Evolutionary conservation across 805 yeast species (phyloP), one percentile per base, ranked within the genome.

Genomic region (Sugiyamaella lignohabitans): DNA sequence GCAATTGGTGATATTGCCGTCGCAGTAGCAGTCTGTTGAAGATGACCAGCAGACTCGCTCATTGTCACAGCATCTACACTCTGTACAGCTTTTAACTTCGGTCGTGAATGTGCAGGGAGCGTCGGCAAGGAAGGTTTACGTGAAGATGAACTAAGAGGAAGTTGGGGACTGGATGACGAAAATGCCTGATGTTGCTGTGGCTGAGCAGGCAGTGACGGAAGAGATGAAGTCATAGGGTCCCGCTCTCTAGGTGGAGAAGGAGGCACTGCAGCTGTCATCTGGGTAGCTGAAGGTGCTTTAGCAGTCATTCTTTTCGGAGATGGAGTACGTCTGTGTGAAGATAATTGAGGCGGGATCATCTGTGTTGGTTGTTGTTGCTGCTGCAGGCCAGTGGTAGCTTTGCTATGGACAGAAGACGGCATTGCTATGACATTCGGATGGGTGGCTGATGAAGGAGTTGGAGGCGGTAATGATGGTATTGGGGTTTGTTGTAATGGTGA

Each of bases 381-480:
- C n/a, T n/a, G n/a, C n/a, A n/a, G n/a, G n/a, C n/a, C n/a, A 27
- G 14, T 27, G 32, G 11, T 10, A 27, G 10, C 32, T 14, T 27
- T 14, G 14, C 10, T 14, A 10, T 27, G 10, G 11, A 10, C 32
- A 14, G 11, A 10, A 14, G 32, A 10, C 32, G 32, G 10, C 32
- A 10, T 27, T 27, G 32, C 32, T 10, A 27, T 14, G 14, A 10
- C 32, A 19, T 35, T 19, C 21, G 38, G 38, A 16, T 19, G 21
- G 21, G 11, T 35, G 38, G 38, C 21, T 8, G 38, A 16, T 19
- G 38, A 19, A 53, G 2, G 64, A 62, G 36, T 58, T 2, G 64
- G n/a, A 3, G 56, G 57, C 4, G 64, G 58, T n/a, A 62, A 49
- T 36, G 54, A 49, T 8, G 60, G 57, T 39, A 53, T 51, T 1